phyloP scores from a whole-genome alignment of 202 grass and related monocot species.

The Panicum virgatum region DNA sequence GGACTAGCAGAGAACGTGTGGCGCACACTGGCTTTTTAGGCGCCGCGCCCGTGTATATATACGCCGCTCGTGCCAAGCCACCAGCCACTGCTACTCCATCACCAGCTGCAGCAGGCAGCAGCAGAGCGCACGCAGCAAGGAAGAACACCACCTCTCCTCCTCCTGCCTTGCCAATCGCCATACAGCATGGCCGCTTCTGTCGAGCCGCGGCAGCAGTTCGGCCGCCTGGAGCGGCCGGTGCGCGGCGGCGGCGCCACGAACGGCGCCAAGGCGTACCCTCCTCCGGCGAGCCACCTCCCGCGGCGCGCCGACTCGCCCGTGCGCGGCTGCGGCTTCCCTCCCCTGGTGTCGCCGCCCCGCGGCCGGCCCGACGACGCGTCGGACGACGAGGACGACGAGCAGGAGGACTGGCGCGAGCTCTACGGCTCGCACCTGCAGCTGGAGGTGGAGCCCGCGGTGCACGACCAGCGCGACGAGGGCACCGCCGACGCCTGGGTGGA shows the following conservation, averaged over 20 bases:
- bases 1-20: background rate
- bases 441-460: slow-evolving; percentile 63
- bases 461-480: slow-evolving; percentile 69
- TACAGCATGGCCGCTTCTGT: slow-evolving; percentile 68
- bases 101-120: background rate
- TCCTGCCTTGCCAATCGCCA: too few relatives aligned
- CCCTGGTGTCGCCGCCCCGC: slow-evolving; percentile 31
- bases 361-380: background rate
- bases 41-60: slow-evolving; percentile 26
- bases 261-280: slow-evolving; percentile 38
- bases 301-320: slow-evolving; percentile 48
- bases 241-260: background rate
- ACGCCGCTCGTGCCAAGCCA: background rate
- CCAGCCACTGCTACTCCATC: background rate
- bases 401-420: slow-evolving; percentile 46
- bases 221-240: slow-evolving; percentile 38
- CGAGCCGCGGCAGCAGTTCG: slow-evolving; percentile 64
- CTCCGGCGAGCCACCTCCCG: slow-evolving; percentile 22
- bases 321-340: slow-evolving; percentile 55
- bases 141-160: background rate
- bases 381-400: slow-evolving; percentile 49
- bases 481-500: slow-evolving; percentile 72
- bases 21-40: background rate
- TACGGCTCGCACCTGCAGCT: slow-evolving; percentile 50
- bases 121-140: too few relatives aligned